Base-by-base conservation (phyloP, 169 alveolate species). In the Babesia bigemina region DNA sequence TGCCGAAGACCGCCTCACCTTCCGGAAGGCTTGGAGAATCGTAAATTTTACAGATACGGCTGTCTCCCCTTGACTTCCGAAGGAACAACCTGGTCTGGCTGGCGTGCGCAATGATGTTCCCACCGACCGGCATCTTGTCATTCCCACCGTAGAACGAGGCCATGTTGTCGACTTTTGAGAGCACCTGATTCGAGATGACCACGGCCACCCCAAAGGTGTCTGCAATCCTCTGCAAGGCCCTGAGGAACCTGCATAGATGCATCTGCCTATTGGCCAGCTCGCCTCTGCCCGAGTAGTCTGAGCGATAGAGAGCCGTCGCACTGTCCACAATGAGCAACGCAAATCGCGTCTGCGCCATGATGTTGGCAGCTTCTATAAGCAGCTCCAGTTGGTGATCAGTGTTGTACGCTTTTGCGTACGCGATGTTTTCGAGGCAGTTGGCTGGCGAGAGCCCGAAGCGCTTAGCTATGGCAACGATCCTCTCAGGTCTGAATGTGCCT, bases 401-500 rank as follows among this genome's bases (percentile, higher is more conserved):
- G 67, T 97, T 97, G 91, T 96, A 96, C 36, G 99, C 99, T 67
- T 99, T 90, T 12, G 99, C 99, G 87, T 95, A 96, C 26, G 98
- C 96, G 66, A 98, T 98, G 89, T 98, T 98, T 52, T 96, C 99
- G 62, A 98, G 95, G 58, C 97, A 98, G 85, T 95, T 96, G 56
- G 95, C 85, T 47, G 99, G 96, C 66, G 97, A 97, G 58, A 98
- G 88, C 26, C 97, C 97, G 83, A 95, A 97, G 74, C 99, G 92
- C 73, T 96, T 96, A 33, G 99, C 99, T 24, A 98, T 98, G 28
- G 96, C 93, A 33, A 87, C 94, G 48, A 98, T 93, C 79, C 99
- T 95, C 78, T 98, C 99, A 2, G 99, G 99, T 36, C 99, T 93
- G 86, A 98, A 98, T 26, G 99, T 97, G 52, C 99, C 99, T 87